A percentile compares a stretch with the other conserved stretches of the same genome.
These are phyloP conservation scores for Ophiocordyceps sinensis DNA, from an alignment of 2,329 filamentous ascomycete species.

Conservation along the genomic window DNA sequence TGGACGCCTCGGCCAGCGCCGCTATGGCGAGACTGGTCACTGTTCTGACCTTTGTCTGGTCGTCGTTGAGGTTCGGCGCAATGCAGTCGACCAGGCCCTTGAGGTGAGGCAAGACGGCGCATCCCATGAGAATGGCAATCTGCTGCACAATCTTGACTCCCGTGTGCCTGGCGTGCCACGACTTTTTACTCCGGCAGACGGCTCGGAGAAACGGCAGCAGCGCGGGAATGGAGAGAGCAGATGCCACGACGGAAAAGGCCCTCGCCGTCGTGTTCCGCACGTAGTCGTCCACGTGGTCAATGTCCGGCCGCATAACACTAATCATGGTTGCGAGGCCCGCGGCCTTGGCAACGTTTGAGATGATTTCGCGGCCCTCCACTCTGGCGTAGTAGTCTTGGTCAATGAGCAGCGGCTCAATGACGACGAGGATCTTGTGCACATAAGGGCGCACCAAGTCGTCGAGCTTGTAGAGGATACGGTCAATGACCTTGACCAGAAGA, in stretches of 20 bases:
- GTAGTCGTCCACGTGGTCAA: constrained; percentile 96
- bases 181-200: constrained; percentile 96
- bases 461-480: constrained; percentile 94
- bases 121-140: constrained; percentile 97
- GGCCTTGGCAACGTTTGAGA: constrained; percentile 93
- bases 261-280: constrained; percentile 94
- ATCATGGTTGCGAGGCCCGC: constrained; percentile 98
- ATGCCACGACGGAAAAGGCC: constrained; percentile 94
- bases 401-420: constrained; percentile 97
- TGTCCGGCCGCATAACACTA: constrained; percentile 96
- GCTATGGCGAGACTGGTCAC: constrained; percentile 92
- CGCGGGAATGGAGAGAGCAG: constrained; percentile 87
- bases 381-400: constrained; percentile 99
- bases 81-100: constrained; percentile 96
- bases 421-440: constrained; percentile 95
- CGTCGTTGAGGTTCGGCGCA: constrained; percentile 87
- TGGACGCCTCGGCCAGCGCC: constrained; percentile 86
- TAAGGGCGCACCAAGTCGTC: constrained; percentile 93
- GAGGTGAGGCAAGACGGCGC: constrained; percentile 84
- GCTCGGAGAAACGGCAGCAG: constrained; percentile 89
- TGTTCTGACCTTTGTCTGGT: constrained; percentile 94
- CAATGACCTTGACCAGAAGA: constrained; percentile 96
- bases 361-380: constrained; percentile 96
- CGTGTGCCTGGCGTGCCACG: constrained; percentile 94
- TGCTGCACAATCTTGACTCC: constrained; percentile 99